Percentiles rank a stretch among this genome's conserved stretches.
phyloP scores from a whole-genome alignment of 768 basidiomycete species.

The Sporobolomyces roseus region DNA sequence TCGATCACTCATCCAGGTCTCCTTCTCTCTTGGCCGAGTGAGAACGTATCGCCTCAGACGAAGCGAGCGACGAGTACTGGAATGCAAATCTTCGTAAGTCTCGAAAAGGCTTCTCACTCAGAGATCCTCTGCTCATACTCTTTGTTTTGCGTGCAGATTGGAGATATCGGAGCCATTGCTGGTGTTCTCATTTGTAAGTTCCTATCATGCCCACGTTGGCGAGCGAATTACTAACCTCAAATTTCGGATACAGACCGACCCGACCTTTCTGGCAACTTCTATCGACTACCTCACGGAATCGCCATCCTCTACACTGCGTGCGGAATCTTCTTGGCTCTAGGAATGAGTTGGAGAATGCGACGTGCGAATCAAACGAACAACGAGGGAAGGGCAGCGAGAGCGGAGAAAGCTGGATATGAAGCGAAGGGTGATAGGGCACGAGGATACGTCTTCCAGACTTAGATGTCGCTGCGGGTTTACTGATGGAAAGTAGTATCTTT shows the following conservation, averaged over 20 bases:
- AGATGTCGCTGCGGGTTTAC: too few species aligned
- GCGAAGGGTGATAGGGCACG: slow-evolving; percentile 12
- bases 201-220: too few species aligned
- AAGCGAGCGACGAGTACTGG: slow-evolving; percentile 63
- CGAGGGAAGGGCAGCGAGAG: slow-evolving; percentile 1
- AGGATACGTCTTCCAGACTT: slow-evolving; percentile 30
- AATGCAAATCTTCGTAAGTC: slow-evolving; percentile 57
- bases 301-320: slow-evolving; percentile 21
- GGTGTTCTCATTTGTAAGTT: slow-evolving; percentile 3
- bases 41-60: slow-evolving; percentile 67
- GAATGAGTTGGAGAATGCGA: slow-evolving; percentile 16
- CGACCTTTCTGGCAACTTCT: slow-evolving; percentile 23
- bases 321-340: slow-evolving; percentile 21
- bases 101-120: not conserved
- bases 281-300: slow-evolving; percentile 31
- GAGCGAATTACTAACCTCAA: too few species aligned
- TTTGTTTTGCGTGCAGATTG: slow-evolving; percentile 1
- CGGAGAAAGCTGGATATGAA: not conserved
- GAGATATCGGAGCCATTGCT: slow-evolving; percentile 31
- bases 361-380: slow-evolving; percentile 8
- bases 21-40: slow-evolving; percentile 56
- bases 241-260: too few species aligned
- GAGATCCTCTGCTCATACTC: not conserved
- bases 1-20: too few species aligned
- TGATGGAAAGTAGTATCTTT: too few species aligned